Conservation (phyloP, 2,329 filamentous ascomycete species). For the Thielaviopsis musarum region DNA sequence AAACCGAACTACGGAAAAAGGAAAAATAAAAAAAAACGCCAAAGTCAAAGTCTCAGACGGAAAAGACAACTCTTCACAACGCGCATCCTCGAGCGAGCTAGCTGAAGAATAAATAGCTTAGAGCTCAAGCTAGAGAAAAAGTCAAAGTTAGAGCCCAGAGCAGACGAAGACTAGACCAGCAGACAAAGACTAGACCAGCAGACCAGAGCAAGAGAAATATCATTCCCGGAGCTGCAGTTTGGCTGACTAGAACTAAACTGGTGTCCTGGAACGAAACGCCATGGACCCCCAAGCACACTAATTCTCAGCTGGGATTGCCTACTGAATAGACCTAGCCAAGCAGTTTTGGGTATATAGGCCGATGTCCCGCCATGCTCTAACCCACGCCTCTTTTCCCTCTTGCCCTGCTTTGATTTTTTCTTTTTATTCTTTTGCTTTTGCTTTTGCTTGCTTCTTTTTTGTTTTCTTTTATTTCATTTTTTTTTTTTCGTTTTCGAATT, state of each 20-base stretch:
- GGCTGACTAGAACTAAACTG: not conserved
- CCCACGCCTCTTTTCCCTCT: constrained; percentile 4
- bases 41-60: too few species aligned
- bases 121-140: too few species aligned
- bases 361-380: constrained; percentile 6
- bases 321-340: not conserved
- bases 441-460: not conserved
- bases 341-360: constrained; percentile 4
- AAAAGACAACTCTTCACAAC: too few species aligned
- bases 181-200: too few species aligned
- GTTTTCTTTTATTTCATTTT: constrained; percentile 2
- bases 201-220: too few species aligned
- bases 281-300: not conserved
- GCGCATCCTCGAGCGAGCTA: too few species aligned
- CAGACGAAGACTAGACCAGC: too few species aligned
- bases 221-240: not conserved
- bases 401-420: not conserved
- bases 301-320: not conserved
- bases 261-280: not conserved
- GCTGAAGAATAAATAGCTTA: too few species aligned
- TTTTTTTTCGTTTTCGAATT: constrained; percentile 2
- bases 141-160: too few species aligned
- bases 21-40: too few species aligned
- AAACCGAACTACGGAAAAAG: too few species aligned
- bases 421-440: not conserved